Percentiles rank a stretch among this genome's conserved stretches.
These are phyloP conservation scores for Saccharomycopsis fibuligera DNA, from an alignment of 805 yeast genomes.

Conservation along the genomic window DNA sequence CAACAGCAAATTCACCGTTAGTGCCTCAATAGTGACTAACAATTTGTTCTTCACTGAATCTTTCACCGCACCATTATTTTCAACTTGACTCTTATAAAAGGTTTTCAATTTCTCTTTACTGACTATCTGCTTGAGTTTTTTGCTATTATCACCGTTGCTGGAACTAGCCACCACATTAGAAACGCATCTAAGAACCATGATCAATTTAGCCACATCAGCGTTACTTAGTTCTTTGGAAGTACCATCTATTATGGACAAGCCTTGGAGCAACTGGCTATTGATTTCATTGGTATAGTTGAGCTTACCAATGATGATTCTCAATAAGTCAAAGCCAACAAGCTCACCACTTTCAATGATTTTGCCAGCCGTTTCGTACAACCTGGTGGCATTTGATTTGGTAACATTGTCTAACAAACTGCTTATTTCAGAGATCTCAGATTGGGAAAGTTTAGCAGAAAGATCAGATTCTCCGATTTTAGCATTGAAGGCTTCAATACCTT, in stretches of 20 bases:
- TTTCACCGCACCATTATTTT: conserved; percentile 7
- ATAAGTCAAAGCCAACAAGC: conserved; percentile 20
- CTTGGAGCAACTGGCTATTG: conserved; percentile 5
- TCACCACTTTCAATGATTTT: conserved; percentile 6
- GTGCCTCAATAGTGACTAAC: conserved; percentile 12
- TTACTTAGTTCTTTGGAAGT: neutral
- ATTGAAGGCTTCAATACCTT: conserved; percentile 71
- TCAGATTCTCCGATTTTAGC: conserved; percentile 59
- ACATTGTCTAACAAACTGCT: conserved; percentile 26
- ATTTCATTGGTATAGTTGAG: conserved; percentile 6
- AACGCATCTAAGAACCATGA: conserved; percentile 19
- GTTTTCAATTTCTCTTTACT: conserved; percentile 5
- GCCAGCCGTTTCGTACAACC: conserved; percentile 3
- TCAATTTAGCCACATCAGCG: conserved; percentile 14
- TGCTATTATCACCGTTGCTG: conserved; percentile 1
- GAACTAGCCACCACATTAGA: conserved; percentile 16
- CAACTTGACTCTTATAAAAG: conserved; percentile 9
- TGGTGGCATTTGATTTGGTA: conserved; percentile 5
- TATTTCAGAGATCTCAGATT: conserved; percentile 28
- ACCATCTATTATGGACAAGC: conserved; percentile 9
- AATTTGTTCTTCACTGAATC: conserved; percentile 19
- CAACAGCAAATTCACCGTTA: conserved; percentile 12
- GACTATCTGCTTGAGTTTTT: conserved; percentile 4
- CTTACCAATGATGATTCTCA: conserved; percentile 17
- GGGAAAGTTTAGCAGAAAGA: conserved; percentile 29